Conservation (phyloP, 768 basidiomycete genomes). For the Cystofilobasidium ferigula region DNA sequence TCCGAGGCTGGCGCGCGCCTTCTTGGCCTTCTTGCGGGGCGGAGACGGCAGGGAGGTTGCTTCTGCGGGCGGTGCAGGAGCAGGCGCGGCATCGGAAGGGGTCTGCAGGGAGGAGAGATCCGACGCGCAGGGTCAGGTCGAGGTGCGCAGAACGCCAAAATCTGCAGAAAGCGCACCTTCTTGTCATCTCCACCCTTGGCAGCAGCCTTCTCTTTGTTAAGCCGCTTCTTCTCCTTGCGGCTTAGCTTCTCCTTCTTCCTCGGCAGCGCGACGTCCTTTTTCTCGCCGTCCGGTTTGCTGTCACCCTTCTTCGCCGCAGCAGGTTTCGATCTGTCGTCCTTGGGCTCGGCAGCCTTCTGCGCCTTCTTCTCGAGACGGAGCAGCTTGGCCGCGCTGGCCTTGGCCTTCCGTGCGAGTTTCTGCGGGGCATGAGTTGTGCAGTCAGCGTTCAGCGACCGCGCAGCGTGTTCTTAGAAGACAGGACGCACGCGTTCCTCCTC, state of each 20-base stretch:
- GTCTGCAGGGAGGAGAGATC: background rate
- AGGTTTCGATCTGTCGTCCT: background rate
- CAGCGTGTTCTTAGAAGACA: no score
- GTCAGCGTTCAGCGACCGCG: no score
- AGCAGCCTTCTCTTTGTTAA: background rate
- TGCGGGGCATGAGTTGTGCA: background rate
- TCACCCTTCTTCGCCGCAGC: background rate
- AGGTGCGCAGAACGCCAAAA: no score
- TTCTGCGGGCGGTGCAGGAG: background rate
- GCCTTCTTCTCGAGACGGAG: background rate
- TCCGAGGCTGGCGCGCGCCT: background rate
- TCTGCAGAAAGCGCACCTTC: no score
- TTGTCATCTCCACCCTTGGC: no score
- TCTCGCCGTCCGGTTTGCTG: no score
- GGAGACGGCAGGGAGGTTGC: background rate
- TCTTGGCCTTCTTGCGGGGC: background rate
- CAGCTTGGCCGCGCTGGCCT: background rate
- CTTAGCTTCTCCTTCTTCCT: constrained; percentile 11
- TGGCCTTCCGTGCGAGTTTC: background rate
- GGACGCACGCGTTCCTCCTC: constrained; percentile 8
- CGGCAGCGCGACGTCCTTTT: no score
- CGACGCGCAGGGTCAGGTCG: no score
- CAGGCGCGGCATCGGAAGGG: background rate
- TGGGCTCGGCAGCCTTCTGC: background rate
- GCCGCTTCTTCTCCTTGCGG: constrained; percentile 5